Base-by-base conservation (phyloP, 352 stramenopile genomes). In the Phytophthora aleatoria region DNA sequence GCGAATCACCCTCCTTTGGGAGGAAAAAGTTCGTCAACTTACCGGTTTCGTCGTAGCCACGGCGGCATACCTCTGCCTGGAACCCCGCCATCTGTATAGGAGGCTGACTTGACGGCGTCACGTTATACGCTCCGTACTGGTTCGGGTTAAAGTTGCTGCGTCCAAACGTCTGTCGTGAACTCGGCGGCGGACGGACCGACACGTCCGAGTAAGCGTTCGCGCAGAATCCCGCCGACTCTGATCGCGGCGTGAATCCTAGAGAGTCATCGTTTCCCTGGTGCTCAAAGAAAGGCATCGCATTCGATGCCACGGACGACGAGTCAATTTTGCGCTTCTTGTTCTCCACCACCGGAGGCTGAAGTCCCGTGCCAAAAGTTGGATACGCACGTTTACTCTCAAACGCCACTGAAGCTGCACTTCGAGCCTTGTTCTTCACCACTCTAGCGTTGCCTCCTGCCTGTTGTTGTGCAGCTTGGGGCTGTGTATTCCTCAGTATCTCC, bases 11-110 rank as follows among this genome's bases (percentile, higher is more conserved):
- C 26, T 90, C 73, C 36, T 88, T 87, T 24, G 82, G 78, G 27
- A 89, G 57, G 54, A 90, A 90, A 64, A 86, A 91, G 54, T 84
- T 91, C 15, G 84, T 91, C 31, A 92, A 64, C 63, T 91, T 91
- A 33, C 84, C 84, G 0, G 84, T 91, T 66, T 91, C 82, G 41
- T 91, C 84, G 55, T 91, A 91, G 5, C 82, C 84, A 51, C 82
- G 73, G 42, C 84, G 81, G 16, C 78, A 89, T 7, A 90, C 66
- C 0, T 66, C 70, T 16, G 56, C 70, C 12, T 69, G 57, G 20
- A 64, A 38, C 28, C 56, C 60, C 3, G 59, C 67, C 16, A 76
- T 60, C 54, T 83, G 72, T 49, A 91, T 67, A 0, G 78, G 76
- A 35, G 77, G 55, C 7, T 78, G 69, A 20, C 44, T 75, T 26